phyloP scores from a whole-genome alignment of 2,329 filamentous ascomycete species.

The Hysterium pulicare region DNA sequence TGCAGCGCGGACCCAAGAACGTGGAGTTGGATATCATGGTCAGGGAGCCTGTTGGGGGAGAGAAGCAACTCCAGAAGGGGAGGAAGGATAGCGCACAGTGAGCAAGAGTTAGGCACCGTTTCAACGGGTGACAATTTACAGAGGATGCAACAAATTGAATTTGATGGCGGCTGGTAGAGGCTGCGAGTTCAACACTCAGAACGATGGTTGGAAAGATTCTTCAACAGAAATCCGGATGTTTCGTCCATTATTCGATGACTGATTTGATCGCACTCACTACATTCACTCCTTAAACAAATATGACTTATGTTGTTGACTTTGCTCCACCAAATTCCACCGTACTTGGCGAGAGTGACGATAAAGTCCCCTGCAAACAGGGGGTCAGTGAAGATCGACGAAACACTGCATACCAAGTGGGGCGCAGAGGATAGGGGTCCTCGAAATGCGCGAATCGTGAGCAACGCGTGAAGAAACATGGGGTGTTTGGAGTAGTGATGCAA shows the following conservation, averaged over 20 bases:
- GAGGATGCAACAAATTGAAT: not conserved
- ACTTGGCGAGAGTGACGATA: too few species aligned
- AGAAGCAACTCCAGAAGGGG: constrained; percentile 3
- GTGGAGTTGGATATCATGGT: constrained; percentile 78
- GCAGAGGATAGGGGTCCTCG: not conserved
- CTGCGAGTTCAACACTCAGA: too few species aligned
- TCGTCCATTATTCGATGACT: too few species aligned
- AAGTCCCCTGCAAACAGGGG: too few species aligned
- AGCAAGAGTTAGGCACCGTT: constrained; percentile 6
- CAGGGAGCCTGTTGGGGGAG: constrained; percentile 56
- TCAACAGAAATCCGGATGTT: constrained; percentile 12
- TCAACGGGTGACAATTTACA: constrained; percentile 10
- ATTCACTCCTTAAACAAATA: too few species aligned
- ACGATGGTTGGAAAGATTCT: constrained; percentile 6
- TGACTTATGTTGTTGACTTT: too few species aligned
- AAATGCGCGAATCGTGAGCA: not conserved
- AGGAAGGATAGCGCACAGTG: not conserved
- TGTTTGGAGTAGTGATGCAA: too few species aligned
- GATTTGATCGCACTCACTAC: too few species aligned
- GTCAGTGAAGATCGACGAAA: not conserved
- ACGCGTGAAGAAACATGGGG: not conserved
- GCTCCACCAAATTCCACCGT: too few species aligned
- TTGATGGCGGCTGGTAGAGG: constrained; percentile 3
- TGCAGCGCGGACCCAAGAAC: constrained; percentile 56
- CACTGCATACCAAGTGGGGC: not conserved